Base-by-base conservation (phyloP, 2,329 filamentous ascomycete genomes). In the Xylaria sp. region DNA sequence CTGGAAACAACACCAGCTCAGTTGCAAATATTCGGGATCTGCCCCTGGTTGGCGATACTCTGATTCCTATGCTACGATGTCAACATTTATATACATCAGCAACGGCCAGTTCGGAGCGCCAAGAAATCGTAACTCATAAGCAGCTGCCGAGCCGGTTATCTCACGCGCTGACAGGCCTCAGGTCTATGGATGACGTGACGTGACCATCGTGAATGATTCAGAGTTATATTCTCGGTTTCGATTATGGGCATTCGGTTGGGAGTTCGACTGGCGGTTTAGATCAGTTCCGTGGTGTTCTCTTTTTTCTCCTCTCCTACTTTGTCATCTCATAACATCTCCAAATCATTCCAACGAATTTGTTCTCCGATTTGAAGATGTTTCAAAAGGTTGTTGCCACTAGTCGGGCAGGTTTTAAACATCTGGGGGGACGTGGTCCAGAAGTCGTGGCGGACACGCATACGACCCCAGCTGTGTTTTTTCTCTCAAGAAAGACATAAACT, bases 271-370 rank as follows among this genome's bases (percentile, higher is more conserved):
- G 60, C 45, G 69, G 63, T 50, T 63, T 71, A 69, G 65, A 71
- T 67, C 54, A 61, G 45, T 50, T 55, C 51, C 11, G 47, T 53
- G 57, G 56, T 67, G n/a, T 51, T 54, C 25, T 42, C 63, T 63
- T 66, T 33, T 63, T 49, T 51, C 36, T 42, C 47, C 27, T 65
- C 51, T 66, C 63, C 39, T 66, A 64, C 53, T 70, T 68, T 66
- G 61, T 60, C 68, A 69, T 70, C 66, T 69, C 66, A 66, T 68
- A 70, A 53, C 68, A 70, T 70, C 60, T 69, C 66, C 61, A 61
- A 63, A 67, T 61, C 66, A 69, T 69, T 53, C 66, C 61, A 63
- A 56, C 60, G 29, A 51, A 60, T 66, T 65, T 69, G 60, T 63
- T 62, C 61, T 38, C 50, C 54, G 49, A 62, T 66, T 65, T 67